These are phyloP conservation scores for Exserohilum rostratum DNA, from an alignment of 2,329 filamentous ascomycete species.

Conservation along the genomic window DNA sequence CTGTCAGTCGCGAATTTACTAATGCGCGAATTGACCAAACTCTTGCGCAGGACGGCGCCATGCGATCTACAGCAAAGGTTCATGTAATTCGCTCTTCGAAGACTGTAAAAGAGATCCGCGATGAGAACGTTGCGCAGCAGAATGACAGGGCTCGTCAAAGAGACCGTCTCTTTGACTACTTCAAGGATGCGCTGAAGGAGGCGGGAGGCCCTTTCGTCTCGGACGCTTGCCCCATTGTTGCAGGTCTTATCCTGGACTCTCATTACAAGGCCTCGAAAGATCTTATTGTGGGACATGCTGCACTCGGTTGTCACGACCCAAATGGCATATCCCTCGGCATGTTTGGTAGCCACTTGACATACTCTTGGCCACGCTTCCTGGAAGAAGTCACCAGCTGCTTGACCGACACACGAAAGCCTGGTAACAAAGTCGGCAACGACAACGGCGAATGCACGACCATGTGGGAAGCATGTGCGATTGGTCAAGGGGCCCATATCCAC, in stretches of 20 bases:
- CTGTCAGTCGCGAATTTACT: slow-evolving; percentile 30
- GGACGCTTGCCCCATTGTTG: slow-evolving; percentile 33
- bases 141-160: slow-evolving; percentile 19
- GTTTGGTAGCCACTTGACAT: slow-evolving; percentile 36
- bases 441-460: slow-evolving; percentile 52
- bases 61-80: slow-evolving; percentile 36
- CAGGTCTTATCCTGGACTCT: slow-evolving; percentile 41
- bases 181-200: slow-evolving; percentile 31
- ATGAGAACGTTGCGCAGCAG: slow-evolving; percentile 28
- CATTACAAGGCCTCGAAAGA: slow-evolving; percentile 31
- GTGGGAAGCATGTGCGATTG: slow-evolving; percentile 55
- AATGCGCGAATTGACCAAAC: slow-evolving; percentile 16
- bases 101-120: slow-evolving; percentile 31
- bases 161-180: slow-evolving; percentile 26
- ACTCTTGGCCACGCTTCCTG: slow-evolving; percentile 39
- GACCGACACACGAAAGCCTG: slow-evolving; percentile 46
- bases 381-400: slow-evolving; percentile 39
- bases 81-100: slow-evolving; percentile 34
- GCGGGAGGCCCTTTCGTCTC: slow-evolving; percentile 33
- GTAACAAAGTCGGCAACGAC: slow-evolving; percentile 38
- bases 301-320: slow-evolving; percentile 32
- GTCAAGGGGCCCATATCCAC: slow-evolving; percentile 47
- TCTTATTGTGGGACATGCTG: slow-evolving; percentile 32
- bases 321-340: slow-evolving; percentile 35
- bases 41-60: slow-evolving; percentile 22